Base-by-base conservation (phyloP, 2,329 filamentous ascomycete species). In the Exophiala lecanii-corni region DNA sequence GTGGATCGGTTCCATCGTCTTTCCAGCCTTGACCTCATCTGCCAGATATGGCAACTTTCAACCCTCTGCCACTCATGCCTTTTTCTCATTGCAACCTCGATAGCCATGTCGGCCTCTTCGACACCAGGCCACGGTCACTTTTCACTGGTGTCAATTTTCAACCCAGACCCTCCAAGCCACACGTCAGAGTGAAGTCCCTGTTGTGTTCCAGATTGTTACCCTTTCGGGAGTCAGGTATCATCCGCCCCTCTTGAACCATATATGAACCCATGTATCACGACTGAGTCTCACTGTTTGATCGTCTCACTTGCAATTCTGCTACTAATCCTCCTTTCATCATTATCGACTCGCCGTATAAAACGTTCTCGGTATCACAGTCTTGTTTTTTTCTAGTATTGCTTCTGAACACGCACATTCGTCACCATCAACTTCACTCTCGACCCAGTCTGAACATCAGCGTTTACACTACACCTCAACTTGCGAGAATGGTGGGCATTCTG, bases 401-500 rank as follows among this genome's bases (percentile, higher is more conserved):
- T 9, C 25, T 28, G n/a, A 9, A 28, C n/a, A 28, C n/a, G 9
- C 25, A 28, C 7, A n/a, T n/a, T 28, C 25, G 25, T 28, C 25
- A 28, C 25, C n/a, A n/a, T 28, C n/a, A 9, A n/a, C n/a, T 28
- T 28, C 7, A 28, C 25, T n/a, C 25, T 7, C 7, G n/a, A 9
- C 25, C 7, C n/a, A 28, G 25, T 28, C 25, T 7, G n/a, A n/a
- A n/a, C n/a, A n/a, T n/a, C n/a, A n/a, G n/a, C n/a, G n/a, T n/a
- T n/a, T n/a, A n/a, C n/a, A n/a, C n/a, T n/a, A n/a, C n/a, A 23
- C 7, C 15, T 36, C 12, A 18, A 7, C 10, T 36, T 30, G 5
- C n/a, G 9, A 43, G 37, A 25, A 53, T 53, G 50, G 38, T 41
- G 25, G 37, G 41, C 19, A 26, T 53, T 31, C 42, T 53, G 7